A percentile compares a stretch with the other conserved stretches of the same genome.
phyloP scores from a whole-genome alignment of 176 grass and related monocot species.

The Poa annua region DNA sequence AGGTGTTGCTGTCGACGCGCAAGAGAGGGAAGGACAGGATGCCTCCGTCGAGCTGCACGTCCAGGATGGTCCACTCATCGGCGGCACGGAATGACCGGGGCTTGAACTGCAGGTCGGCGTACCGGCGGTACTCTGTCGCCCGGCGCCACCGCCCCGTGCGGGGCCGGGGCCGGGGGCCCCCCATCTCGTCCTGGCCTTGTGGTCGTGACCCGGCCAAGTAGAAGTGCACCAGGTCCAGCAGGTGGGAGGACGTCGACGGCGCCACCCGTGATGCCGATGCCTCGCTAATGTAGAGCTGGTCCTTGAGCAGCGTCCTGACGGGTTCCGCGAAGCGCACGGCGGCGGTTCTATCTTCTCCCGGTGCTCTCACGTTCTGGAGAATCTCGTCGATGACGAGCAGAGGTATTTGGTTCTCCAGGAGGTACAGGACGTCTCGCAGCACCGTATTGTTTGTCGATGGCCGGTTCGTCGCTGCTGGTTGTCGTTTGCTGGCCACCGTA shows the following conservation, averaged over 20 bases:
- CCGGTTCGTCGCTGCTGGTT: not conserved
- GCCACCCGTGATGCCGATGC: not conserved
- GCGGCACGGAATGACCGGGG: accelerated
- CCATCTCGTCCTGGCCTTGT: too few species aligned
- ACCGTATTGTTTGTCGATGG: not conserved
- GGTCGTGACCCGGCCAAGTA: not conserved
- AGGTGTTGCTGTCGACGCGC: not conserved
- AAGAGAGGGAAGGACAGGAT: not conserved
- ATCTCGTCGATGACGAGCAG: not conserved
- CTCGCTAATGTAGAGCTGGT: not conserved
- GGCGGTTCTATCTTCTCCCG: not conserved
- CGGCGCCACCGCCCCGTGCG: not conserved
- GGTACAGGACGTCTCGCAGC: not conserved
- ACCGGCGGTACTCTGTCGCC: not conserved
- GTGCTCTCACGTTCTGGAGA: not conserved
- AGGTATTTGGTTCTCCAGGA: slow-evolving; percentile 31
- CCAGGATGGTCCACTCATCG: not conserved
- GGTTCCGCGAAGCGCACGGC: accelerated
- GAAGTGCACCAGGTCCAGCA: slow-evolving; percentile 6
- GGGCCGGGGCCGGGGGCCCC: too few species aligned
- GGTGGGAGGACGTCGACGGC: not conserved
- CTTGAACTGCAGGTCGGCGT: not conserved
- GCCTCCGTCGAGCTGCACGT: not conserved
- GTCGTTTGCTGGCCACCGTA: not conserved
- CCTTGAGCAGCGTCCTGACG: not conserved